These are phyloP conservation scores for Tylopilus subfusipes DNA, from an alignment of 768 basidiomycete species.

Conservation along the genomic window DNA sequence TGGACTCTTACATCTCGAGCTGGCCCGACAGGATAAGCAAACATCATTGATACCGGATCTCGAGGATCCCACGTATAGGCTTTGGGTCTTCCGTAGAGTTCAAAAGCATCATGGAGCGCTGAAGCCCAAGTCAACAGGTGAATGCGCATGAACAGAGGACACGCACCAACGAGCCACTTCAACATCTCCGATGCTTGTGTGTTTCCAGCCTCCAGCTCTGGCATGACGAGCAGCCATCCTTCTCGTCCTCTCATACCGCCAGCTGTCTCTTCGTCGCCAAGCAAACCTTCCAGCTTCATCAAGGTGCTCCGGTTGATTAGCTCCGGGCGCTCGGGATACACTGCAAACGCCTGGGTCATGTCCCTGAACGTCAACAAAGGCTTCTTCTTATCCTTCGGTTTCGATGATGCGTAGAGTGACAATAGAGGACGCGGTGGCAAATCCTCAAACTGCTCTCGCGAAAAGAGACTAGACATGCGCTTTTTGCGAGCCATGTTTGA, in stretches of 20 bases:
- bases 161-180: conserved; percentile 83
- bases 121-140: conserved; percentile 12
- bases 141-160: neutral
- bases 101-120: conserved; percentile 85
- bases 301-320: conserved; percentile 85
- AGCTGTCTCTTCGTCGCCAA: conserved; percentile 75
- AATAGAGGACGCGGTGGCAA: conserved; percentile 41
- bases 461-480: conserved; percentile 65
- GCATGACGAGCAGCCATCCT: conserved; percentile 90
- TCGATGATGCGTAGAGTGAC: conserved; percentile 58
- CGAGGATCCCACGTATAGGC: conserved; percentile 88
- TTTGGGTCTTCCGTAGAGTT: conserved; percentile 83
- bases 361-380: conserved; percentile 64
- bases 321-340: conserved; percentile 94
- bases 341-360: conserved; percentile 85
- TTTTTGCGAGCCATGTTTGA: conserved; percentile 35
- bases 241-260: conserved; percentile 65
- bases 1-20: conserved; percentile 66
- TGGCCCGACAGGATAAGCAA: conserved; percentile 87
- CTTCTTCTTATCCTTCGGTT: conserved; percentile 72
- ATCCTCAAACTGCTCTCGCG: conserved; percentile 42
- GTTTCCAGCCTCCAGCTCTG: conserved; percentile 65
- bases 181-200: conserved; percentile 79
- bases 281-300: conserved; percentile 85
- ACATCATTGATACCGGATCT: conserved; percentile 81